These are phyloP conservation scores for Penicillium salamii DNA, from an alignment of 495 filamentous ascomycete species.

Conservation along the genomic window DNA sequence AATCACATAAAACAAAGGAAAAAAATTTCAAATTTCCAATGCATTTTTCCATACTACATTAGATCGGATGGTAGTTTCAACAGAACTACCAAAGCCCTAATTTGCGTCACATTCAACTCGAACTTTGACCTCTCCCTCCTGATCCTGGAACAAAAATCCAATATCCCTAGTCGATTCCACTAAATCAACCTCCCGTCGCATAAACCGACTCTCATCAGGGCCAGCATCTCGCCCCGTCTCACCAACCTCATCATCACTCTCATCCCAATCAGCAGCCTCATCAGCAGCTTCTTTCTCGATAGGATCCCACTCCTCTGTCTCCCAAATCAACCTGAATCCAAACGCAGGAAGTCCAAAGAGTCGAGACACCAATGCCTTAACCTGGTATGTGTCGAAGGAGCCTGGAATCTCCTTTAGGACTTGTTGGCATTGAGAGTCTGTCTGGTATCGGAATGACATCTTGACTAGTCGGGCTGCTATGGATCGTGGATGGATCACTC, in stretches of 20 bases:
- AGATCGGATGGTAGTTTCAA: too few relatives aligned
- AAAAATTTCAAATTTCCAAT: conserved; percentile 3
- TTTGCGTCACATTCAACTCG: conserved; percentile 53
- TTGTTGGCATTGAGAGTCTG: too few relatives aligned
- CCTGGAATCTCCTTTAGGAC: conserved; percentile 63
- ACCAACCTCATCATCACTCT: conserved; percentile 52
- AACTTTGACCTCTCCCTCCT: conserved; percentile 56
- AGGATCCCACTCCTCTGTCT: conserved; percentile 83
- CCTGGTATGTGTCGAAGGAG: conserved; percentile 71
- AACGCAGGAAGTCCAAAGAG: conserved; percentile 65
- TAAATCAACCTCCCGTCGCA: conserved; percentile 75
- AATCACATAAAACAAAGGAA: conserved; percentile 5
- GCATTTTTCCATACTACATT: too few relatives aligned
- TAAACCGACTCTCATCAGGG: conserved; percentile 48
- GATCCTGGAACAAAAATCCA: conserved; percentile 76
- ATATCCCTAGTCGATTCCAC: conserved; percentile 76
- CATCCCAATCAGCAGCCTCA: conserved; percentile 50
- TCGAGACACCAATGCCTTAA: conserved; percentile 73
- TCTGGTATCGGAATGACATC: conserved; percentile 61
- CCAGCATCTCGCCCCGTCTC: conserved; percentile 1
- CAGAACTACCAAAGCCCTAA: not conserved
- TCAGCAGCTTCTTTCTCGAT: conserved; percentile 53
- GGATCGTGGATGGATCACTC: conserved; percentile 56
- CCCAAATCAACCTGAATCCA: conserved; percentile 65
- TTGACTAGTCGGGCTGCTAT: conserved; percentile 71